Base-by-base conservation (phyloP, 805 yeast genomes). In the Priceomyces haplophilus region DNA sequence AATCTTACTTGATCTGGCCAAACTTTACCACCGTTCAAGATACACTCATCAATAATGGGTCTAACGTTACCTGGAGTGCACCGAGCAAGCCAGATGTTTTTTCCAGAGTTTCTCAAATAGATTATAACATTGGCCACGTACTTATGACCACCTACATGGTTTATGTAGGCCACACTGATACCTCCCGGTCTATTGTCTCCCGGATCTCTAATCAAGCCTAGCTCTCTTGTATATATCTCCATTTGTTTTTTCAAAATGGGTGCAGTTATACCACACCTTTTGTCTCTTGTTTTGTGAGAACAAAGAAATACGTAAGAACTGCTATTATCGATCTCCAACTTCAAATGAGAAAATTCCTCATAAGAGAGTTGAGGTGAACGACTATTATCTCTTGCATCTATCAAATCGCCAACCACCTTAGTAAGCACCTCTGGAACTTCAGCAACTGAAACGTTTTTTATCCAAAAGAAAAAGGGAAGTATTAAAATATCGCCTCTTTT, bases 111-210 rank as follows among this genome's bases (percentile, higher is more conserved):
- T 49, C 75, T 80, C 49, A 81, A 65, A 58, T 88, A 89, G 12
- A 91, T 78, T 40, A 88, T 73, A 3, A 88, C 85, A 60, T 91
- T 91, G 2, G 97, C 97, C 1, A 93, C 88, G 63, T 72, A 93
- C 62, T 93, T 93, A 65, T 91, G 99, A 4, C 98, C 98, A 5
- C 99, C 99, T 20, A 91, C 85, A 61, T 91, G 99, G 55, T 87
- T 89, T 23, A 85, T 76, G 52, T 61, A 89, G 1, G 76, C 69
- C 2, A 89, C 88, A 4, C 69, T 67, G 1, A 84, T 87, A 5
- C 97, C 98, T 24, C 74, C 82, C 0, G 86, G 80, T 42, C 89
- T 74, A 38, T 72, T 74, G 60, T 90, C 97, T 10, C 85, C 83
- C 23, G 67, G 60, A 61, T 91, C 97, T 54, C 98, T 74, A 51